Percentiles rank a stretch among this genome's conserved stretches.
These are phyloP conservation scores for Nicotiana otophora DNA, from an alignment of 257 asterid genomes.

Conservation along the genomic window DNA sequence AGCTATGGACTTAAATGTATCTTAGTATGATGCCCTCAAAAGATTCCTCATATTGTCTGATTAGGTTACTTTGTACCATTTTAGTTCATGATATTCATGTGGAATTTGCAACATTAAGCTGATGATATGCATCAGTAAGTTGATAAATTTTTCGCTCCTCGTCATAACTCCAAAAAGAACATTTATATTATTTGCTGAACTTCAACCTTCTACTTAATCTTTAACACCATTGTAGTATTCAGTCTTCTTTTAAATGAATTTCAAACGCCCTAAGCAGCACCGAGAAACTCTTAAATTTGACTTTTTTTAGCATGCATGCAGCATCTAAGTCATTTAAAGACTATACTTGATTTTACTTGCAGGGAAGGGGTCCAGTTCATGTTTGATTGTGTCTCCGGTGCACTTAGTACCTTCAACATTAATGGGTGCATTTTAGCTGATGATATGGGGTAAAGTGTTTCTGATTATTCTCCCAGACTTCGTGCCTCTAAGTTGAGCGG, in stretches of 20 bases:
- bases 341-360: constrained; percentile 38
- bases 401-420: constrained; percentile 54
- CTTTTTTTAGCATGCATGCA: neutral
- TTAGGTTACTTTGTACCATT: neutral
- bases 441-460: constrained; percentile 84
- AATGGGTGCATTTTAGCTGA: constrained; percentile 98
- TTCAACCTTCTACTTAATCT: neutral
- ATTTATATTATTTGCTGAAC: neutral
- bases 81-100: neutral
- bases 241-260: neutral
- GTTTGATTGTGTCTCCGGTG: constrained; percentile 96
- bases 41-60: neutral
- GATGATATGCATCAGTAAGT: neutral
- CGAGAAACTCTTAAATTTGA: neutral
- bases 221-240: neutral
- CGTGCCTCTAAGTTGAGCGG: neutral
- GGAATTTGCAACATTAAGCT: neutral
- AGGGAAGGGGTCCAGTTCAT: constrained; percentile 99
- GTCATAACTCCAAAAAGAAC: neutral
- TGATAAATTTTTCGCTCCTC: neutral
- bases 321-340: constrained; percentile 15
- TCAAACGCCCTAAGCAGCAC: neutral
- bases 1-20: neutral
- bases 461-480: constrained; percentile 10
- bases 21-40: neutral